These are phyloP conservation scores for Casuarina cunninghamiana DNA, from an alignment of 306 rosid species.

Conservation along the genomic window DNA sequence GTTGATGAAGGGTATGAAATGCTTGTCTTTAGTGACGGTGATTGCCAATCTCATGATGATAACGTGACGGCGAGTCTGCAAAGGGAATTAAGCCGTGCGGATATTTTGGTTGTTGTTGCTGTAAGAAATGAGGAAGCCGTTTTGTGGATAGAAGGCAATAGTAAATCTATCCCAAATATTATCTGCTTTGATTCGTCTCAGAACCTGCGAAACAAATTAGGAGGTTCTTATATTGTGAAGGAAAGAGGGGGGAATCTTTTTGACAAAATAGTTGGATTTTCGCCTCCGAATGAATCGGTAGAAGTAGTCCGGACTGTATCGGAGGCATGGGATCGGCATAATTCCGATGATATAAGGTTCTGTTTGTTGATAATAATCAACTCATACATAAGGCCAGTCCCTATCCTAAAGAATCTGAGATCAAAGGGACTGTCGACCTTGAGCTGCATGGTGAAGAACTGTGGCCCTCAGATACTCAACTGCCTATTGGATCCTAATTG, in stretches of 20 bases:
- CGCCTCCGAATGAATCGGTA: conserved; percentile 38
- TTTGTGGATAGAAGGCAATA: conserved; percentile 42
- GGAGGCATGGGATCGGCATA: conserved; percentile 79
- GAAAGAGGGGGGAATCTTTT: conserved; percentile 42
- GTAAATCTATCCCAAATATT: conserved; percentile 40
- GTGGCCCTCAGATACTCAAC: conserved; percentile 73
- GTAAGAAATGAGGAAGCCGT: conserved; percentile 55
- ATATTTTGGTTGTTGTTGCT: conserved; percentile 67
- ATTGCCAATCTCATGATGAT: conserved; percentile 32
- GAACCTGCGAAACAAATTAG: conserved; percentile 54
- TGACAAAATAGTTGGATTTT: conserved; percentile 38
- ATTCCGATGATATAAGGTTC: conserved; percentile 79
- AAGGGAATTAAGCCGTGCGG: conserved; percentile 37
- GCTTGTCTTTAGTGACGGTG: conserved; percentile 59
- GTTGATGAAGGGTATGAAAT: conserved; percentile 72
- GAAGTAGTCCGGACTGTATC: conserved; percentile 63
- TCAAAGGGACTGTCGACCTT: conserved; percentile 79
- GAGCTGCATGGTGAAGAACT: conserved; percentile 75
- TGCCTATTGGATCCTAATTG: conserved; percentile 82
- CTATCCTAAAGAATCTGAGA: conserved; percentile 73
- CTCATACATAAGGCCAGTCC: conserved; percentile 77
- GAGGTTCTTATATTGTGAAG: conserved; percentile 51
- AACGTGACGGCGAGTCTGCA: conserved; percentile 18
- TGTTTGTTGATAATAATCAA: conserved; percentile 76
- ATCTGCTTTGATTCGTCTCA: conserved; percentile 74